Evolutionary conservation across 1,284 basidiomycete genomes (phyloP).

Genomic region (Somion occarium): DNA sequence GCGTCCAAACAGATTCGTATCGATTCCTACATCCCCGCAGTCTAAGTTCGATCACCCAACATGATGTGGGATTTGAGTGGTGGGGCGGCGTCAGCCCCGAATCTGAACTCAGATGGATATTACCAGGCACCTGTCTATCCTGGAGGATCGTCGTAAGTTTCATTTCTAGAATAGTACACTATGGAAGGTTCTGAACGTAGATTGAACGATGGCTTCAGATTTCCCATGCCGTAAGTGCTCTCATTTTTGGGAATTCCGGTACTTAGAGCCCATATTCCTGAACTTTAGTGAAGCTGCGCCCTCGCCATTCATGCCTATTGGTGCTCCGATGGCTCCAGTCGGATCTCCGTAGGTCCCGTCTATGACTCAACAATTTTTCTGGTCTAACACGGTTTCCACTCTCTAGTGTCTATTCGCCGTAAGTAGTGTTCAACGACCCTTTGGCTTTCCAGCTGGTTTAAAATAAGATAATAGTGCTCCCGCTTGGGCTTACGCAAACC

Average conservation of each 20-base stretch:
- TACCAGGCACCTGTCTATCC: slow-evolving; percentile 1
- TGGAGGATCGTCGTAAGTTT: neutral
- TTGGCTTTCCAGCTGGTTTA: neutral
- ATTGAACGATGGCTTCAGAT: neutral
- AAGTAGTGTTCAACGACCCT: neutral
- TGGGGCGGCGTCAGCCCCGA: neutral
- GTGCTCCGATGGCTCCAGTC: slow-evolving; percentile 4
- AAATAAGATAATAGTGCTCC: neutral
- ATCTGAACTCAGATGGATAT: neutral
- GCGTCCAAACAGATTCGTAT: neutral
- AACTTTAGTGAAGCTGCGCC: neutral
- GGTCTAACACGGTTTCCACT: neutral
- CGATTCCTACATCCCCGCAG: neutral
- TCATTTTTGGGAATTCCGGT: neutral
- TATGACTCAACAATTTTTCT: neutral
- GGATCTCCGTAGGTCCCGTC: neutral
- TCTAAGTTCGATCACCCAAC: slow-evolving; percentile 4
- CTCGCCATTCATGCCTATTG: slow-evolving; percentile 11
- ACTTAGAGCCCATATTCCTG: neutral
- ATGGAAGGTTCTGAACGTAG: neutral
- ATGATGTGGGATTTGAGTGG: slow-evolving; percentile 18
- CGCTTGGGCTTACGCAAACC: neutral
- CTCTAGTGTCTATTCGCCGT: neutral
- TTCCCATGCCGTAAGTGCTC: slow-evolving; percentile 1
- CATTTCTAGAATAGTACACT: neutral